phyloP scores from a whole-genome alignment of 1,284 basidiomycete species.

The Fomitopsis betulina region DNA sequence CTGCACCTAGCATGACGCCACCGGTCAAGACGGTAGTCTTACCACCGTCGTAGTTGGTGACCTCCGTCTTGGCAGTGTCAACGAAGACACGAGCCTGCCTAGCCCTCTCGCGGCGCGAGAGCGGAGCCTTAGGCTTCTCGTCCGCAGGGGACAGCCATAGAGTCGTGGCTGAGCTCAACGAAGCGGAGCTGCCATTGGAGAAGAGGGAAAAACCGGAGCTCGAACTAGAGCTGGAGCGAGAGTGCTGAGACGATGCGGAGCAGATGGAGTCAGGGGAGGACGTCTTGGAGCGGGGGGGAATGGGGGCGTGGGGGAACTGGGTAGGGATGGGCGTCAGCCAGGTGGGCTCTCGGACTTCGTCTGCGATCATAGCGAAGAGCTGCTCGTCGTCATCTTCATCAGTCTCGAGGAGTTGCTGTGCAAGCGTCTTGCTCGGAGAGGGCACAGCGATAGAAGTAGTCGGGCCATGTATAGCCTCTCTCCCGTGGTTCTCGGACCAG shows the following conservation, averaged over 20 bases:
- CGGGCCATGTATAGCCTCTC: constrained; percentile 12
- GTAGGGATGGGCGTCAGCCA: constrained; percentile 62
- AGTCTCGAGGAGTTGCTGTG: constrained; percentile 64
- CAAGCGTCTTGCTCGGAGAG: constrained; percentile 49
- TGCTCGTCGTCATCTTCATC: constrained; percentile 67
- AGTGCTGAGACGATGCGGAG: constrained; percentile 56
- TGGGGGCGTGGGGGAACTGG: constrained; percentile 43
- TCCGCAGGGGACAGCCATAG: constrained; percentile 27
- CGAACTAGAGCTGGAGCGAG: constrained; percentile 73
- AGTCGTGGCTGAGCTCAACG: constrained; percentile 38
- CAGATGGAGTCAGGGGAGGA: constrained; percentile 49
- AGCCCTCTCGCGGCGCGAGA: constrained; percentile 62
- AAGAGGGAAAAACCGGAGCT: constrained; percentile 59
- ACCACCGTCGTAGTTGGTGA: constrained; percentile 79
- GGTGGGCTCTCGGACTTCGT: constrained; percentile 60
- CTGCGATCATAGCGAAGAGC: constrained; percentile 67
- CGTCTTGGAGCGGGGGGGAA: constrained; percentile 32
- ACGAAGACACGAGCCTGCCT: constrained; percentile 65
- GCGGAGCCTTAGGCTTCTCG: constrained; percentile 35
- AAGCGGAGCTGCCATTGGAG: constrained; percentile 33
- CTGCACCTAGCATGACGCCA: constrained; percentile 75
- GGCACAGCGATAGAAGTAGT: constrained; percentile 13
- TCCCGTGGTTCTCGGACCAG: constrained; percentile 48
- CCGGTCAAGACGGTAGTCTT: constrained; percentile 82
- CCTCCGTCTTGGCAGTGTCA: constrained; percentile 66